phyloP scores from a whole-genome alignment of 306 rosid species.

The Ammopiptanthus mongolicus region DNA sequence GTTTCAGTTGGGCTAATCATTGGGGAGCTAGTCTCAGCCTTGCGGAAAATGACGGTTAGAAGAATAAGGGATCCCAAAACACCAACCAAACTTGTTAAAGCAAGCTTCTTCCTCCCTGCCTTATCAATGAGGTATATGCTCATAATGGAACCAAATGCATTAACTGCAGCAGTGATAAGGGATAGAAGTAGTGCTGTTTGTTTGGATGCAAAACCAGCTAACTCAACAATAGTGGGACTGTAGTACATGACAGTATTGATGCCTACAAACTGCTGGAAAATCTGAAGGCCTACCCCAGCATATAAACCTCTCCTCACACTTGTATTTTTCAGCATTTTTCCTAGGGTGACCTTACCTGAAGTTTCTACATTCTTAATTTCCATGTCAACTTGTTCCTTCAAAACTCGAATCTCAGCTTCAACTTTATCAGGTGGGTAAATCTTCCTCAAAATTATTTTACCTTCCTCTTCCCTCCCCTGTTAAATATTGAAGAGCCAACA shows the following conservation, averaged over 20 bases:
- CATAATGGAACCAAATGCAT: slow-evolving; percentile 48
- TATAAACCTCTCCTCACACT: slow-evolving; percentile 47
- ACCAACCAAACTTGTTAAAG: slow-evolving; percentile 44
- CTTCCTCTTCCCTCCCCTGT: slow-evolving; percentile 54
- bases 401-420: slow-evolving; percentile 33
- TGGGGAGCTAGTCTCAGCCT: slow-evolving; percentile 47
- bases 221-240: slow-evolving; percentile 57
- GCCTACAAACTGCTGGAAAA: slow-evolving; percentile 61
- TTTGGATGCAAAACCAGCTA: slow-evolving; percentile 57
- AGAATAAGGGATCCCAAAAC: slow-evolving; percentile 36
- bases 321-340: slow-evolving; percentile 31
- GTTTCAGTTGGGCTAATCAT: slow-evolving; percentile 17
- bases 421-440: slow-evolving; percentile 40
- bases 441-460: slow-evolving; percentile 30
- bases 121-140: slow-evolving; percentile 64
- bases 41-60: slow-evolving; percentile 31
- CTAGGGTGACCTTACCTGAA: slow-evolving; percentile 12
- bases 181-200: slow-evolving; percentile 57
- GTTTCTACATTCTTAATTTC: slow-evolving; percentile 22
- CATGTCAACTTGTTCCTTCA: slow-evolving; percentile 37
- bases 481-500: no score
- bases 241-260: slow-evolving; percentile 66
- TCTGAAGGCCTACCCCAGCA: slow-evolving; percentile 58
- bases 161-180: slow-evolving; percentile 46
- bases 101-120: slow-evolving; percentile 56